These are phyloP conservation scores for Manihot esculenta DNA, from an alignment of 441 rosid genomes.

Conservation along the genomic window DNA sequence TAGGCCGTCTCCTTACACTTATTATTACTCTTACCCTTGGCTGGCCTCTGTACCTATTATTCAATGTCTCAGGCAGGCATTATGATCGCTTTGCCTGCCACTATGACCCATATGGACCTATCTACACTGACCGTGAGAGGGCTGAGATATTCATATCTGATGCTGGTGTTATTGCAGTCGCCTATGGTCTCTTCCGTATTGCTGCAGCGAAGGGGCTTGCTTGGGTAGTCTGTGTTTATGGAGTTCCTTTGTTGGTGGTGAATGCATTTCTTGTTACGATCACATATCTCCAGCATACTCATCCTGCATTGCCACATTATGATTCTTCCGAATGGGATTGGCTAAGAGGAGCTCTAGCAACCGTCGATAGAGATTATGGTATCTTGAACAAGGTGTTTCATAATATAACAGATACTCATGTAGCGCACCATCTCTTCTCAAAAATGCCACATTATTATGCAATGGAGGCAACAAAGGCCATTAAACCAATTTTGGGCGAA, in stretches of 20 bases:
- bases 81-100: constrained; percentile 83
- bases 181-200: constrained; percentile 62
- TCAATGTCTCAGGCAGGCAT: constrained; percentile 82
- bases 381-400: constrained; percentile 86
- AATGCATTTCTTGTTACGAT: constrained; percentile 79
- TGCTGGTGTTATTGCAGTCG: constrained; percentile 62
- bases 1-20: constrained; percentile 55
- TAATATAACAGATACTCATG: constrained; percentile 88
- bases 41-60: constrained; percentile 84
- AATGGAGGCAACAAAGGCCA: constrained; percentile 87
- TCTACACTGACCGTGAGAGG: constrained; percentile 76
- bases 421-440: constrained; percentile 88
- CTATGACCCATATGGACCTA: constrained; percentile 75
- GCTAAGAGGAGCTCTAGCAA: constrained; percentile 81
- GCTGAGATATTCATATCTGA: constrained; percentile 74
- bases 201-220: constrained; percentile 55
- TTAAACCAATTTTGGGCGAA: constrained; percentile 81
- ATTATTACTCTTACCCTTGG: constrained; percentile 67
- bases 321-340: constrained; percentile 87
- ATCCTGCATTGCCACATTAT: constrained; percentile 76
- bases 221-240: constrained; percentile 65
- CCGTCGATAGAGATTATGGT: constrained; percentile 88
- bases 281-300: constrained; percentile 92
- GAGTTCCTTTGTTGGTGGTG: constrained; percentile 73
- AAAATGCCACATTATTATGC: constrained; percentile 95